Base-by-base conservation (phyloP, 495 filamentous ascomycete species). In the Xylaria flabelliformis region DNA sequence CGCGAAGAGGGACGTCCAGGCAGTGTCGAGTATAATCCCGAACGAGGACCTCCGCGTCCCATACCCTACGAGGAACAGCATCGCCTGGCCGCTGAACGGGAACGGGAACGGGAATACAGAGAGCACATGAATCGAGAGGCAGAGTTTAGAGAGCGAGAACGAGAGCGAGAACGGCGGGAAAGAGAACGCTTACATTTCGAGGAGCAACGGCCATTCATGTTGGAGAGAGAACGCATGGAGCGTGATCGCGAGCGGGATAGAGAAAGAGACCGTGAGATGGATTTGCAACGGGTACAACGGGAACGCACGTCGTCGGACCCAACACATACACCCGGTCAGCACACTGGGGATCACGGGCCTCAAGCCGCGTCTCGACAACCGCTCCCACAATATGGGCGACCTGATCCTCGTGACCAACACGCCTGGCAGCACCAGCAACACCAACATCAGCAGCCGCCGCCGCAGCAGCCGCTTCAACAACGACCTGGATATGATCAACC, bases 1-100 rank as follows among this genome's bases (percentile, higher is more conserved):
- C 75, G 77, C 74, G 85, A 85, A 69, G 87, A 85, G 72, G 78
- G 72, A 70, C 78, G 72, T 21, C 75, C 77, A 34, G 71, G 63
- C 3, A 71, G 70, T 17, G 51, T 65, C 41, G 82, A 85, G 76
- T 87, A 85, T 77, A 87, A 85, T 74, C 81, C 82, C 0, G 85
- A 86, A 51, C 79, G 85, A 59, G 71, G 55, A 15, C 80, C 81
- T 0, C 80, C 84, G 4, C 75, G 75, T 68, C 36, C 72, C 67
- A 61, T 80, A 74, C 67, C 78, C 12, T 74, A 73, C 61, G 79
- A 83, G 73, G 80, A 82, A 61, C 74, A 75, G 32, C 75, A 76
- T 55, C 72, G 74, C 21, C 72, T 79, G 21, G 73, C 77, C 41
- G 67, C 75, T 17, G 75, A 80, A n/a, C 73, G 70, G 24, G 77